A percentile compares a stretch with the other conserved stretches of the same genome.
Evolutionary conservation across 306 rosid genomes (phyloP).

Genomic region (Castanea mollissima): DNA sequence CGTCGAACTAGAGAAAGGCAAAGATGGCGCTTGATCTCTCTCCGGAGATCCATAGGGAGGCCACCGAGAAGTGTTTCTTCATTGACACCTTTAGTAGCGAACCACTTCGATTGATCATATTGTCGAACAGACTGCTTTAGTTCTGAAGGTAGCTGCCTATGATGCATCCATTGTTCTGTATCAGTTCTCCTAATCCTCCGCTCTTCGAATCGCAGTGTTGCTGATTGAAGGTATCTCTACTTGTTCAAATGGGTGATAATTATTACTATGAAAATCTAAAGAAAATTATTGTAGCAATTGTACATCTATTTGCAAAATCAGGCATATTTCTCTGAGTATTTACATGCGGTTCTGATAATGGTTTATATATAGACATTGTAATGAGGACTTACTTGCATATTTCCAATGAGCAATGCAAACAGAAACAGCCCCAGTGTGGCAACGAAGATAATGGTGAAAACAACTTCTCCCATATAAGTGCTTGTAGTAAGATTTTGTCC

Average conservation of each 20-base stretch:
- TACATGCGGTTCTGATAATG: too few relatives aligned
- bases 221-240: too few relatives aligned
- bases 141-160: conserved; percentile 80
- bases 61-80: conserved; percentile 79
- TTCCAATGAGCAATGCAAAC: conserved; percentile 84
- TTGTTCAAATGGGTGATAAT: too few relatives aligned
- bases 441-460: conserved; percentile 71
- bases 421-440: conserved; percentile 88
- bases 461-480: conserved; percentile 79
- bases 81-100: conserved; percentile 84
- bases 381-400: conserved; percentile 71
- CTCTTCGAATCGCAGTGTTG: too few relatives aligned
- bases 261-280: too few relatives aligned
- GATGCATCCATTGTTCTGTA: conserved; percentile 35
- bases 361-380: too few relatives aligned
- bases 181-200: too few relatives aligned
- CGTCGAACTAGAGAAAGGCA: conserved; percentile 86
- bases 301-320: too few relatives aligned
- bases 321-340: too few relatives aligned
- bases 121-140: conserved; percentile 65
- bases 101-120: conserved; percentile 90
- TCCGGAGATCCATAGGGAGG: conserved; percentile 75
- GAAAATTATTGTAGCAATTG: too few relatives aligned
- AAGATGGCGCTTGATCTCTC: conserved; percentile 95
- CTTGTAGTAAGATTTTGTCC: conserved; percentile 89